A percentile compares a stretch with the other conserved stretches of the same genome.
Evolutionary conservation across 306 rosid genomes (phyloP).

Genomic region (Parietaria judaica): DNA sequence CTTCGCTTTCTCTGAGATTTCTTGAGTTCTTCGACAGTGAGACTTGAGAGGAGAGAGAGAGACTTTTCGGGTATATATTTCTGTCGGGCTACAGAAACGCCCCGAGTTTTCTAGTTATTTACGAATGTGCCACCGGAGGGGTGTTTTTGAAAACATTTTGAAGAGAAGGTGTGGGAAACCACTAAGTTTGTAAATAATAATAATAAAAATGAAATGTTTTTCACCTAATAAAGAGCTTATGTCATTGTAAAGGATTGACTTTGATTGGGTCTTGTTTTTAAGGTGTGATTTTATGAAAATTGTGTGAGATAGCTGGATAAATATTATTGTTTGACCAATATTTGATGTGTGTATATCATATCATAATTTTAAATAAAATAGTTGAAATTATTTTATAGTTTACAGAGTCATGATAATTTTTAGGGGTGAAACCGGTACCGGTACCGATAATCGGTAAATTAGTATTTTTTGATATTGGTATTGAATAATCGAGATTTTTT

Average conservation of each 20-base stretch:
- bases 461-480: too few relatives aligned
- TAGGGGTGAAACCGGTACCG: too few relatives aligned
- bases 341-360: neutral
- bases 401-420: too few relatives aligned
- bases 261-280: neutral
- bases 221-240: neutral
- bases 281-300: neutral
- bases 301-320: neutral
- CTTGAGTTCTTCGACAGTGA: neutral
- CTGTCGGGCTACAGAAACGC: neutral
- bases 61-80: conserved; percentile 24
- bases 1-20: neutral
- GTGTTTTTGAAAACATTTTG: neutral
- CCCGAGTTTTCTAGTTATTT: conserved; percentile 22
- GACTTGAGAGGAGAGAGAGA: neutral
- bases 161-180: conserved; percentile 4
- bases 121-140: conserved; percentile 22
- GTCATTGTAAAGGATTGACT: conserved; percentile 8
- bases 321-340: conserved; percentile 9
- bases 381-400: too few relatives aligned
- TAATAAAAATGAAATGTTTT: neutral
- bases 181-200: neutral
- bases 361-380: too few relatives aligned
- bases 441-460: too few relatives aligned
- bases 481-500: too few relatives aligned